Conservation (phyloP, 192 early-diverging fungal genomes). For the Gonapodya sp. region DNA sequence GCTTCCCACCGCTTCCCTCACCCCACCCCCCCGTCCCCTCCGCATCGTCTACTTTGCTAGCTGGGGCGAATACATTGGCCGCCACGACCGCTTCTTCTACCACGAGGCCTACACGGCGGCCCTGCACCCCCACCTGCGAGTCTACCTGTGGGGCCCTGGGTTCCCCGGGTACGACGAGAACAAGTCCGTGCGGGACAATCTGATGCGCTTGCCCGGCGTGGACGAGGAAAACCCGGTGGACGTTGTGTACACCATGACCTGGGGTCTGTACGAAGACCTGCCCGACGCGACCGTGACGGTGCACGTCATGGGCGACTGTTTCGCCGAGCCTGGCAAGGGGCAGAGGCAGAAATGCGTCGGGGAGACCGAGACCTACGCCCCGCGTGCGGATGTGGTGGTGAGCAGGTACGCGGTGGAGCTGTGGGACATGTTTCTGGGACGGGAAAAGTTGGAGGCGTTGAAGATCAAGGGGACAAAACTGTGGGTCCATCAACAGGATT, state of each 20-base stretch:
- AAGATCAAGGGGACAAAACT: not conserved
- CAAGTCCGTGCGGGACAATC: not conserved
- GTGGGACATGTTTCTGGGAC: not conserved
- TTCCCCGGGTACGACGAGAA: not conserved
- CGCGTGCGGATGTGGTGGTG: not conserved
- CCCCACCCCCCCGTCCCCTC: not conserved
- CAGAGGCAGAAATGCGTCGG: not conserved
- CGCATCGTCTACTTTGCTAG: not conserved
- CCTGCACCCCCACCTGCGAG: not conserved
- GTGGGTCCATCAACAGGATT: not conserved
- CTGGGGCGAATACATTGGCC: not conserved
- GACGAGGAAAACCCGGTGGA: not conserved
- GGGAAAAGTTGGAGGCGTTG: not conserved
- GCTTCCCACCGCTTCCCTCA: not conserved
- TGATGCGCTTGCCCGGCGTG: not conserved
- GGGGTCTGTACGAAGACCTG: not conserved
- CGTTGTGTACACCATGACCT: not conserved
- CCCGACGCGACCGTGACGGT: not conserved
- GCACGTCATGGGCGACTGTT: not conserved
- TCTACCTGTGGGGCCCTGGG: not conserved
- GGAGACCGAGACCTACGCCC: not conserved
- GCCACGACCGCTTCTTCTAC: not conserved
- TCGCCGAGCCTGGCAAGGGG: not conserved
- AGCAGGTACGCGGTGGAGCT: not conserved
- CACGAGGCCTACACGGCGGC: not conserved